Evolutionary conservation across 495 filamentous ascomycete species (phyloP), one percentile per base, ranked within the genome.

Genomic region (Tuber indicum): DNA sequence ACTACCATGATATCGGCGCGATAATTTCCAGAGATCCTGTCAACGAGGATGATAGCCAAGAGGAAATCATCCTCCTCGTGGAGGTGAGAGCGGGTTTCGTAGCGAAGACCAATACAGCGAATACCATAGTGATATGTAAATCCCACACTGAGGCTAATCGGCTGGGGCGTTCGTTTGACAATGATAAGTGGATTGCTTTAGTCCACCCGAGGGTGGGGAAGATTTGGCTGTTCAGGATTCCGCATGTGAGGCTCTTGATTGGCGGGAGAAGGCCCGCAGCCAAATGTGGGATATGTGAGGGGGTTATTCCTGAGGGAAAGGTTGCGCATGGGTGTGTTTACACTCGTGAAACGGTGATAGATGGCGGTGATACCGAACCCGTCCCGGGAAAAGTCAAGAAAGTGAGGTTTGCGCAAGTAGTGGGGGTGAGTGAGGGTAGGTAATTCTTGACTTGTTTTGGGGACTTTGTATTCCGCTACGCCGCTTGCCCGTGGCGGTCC

Each of bases 161-260:
- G 32, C 26, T 66, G 58, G 58, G 58, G 26, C 26, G 58, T 32
- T 66, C 58, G 26, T 36, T 66, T 32, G 58, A 32, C 5, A 66
- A 66, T 32, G 58, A 66, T 66, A 66, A 16, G 58, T 66, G 58
- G 58, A 26, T 66, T 36, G 58, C 58, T 36, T 66, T 36, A 36
- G 52, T 16, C 58, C 58, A 66, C 16, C 26, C 58, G 26, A 66
- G 14, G 26, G 12, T 66, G 58, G 58, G 58, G 12, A 66, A 66
- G 58, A 6, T 66, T 36, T 66, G 58, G 58, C 58, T 66, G 58
- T 66, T 66, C 58, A 66, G 58, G 58, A 66, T 66, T 36, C 58
- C 58, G 26, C 58, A 66, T 66, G 58, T 66, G 26, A 66, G 58
- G 4, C 32, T 66, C 32, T 36, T 36, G 26, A 32, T 66, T 36